Percentiles rank a stretch among this genome's conserved stretches.
These are phyloP conservation scores for Globisporangium emineosum DNA, from an alignment of 352 stramenopile genomes.

Conservation along the genomic window DNA sequence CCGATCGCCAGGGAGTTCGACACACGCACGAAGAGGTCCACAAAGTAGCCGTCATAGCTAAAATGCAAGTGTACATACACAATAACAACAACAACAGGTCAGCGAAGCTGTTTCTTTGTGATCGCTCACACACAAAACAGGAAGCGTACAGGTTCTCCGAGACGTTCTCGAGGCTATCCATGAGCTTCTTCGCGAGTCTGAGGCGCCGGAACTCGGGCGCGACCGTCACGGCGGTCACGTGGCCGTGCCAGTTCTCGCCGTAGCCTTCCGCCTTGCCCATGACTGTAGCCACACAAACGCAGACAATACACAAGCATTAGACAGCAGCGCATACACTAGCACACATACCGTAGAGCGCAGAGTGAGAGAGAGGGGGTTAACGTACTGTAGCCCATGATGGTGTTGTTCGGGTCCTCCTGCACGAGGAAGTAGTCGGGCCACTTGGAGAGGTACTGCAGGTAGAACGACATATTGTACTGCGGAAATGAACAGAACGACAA, in stretches of 20 bases:
- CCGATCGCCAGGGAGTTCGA: slow-evolving; percentile 92
- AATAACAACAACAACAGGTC: background rate
- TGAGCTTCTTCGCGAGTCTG: slow-evolving; percentile 91
- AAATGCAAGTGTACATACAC: slow-evolving; percentile 23
- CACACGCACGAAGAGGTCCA: slow-evolving; percentile 98
- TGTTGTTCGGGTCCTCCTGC: slow-evolving; percentile 90
- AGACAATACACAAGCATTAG: background rate
- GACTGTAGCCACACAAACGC: slow-evolving; percentile 51
- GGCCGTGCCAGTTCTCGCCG: slow-evolving; percentile 95
- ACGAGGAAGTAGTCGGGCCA: slow-evolving; percentile 98
- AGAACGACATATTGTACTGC: slow-evolving; percentile 97
- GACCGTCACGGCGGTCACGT: slow-evolving; percentile 98
- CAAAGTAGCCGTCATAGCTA: slow-evolving; percentile 93
- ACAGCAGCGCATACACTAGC: too few relatives aligned
- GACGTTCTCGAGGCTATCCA: slow-evolving; percentile 92
- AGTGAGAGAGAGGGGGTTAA: slow-evolving; percentile 8
- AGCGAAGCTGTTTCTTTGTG: too few relatives aligned
- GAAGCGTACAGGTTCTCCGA: slow-evolving; percentile 58
- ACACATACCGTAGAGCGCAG: too few relatives aligned
- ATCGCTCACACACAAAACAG: background rate
- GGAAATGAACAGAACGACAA: slow-evolving; percentile 14
- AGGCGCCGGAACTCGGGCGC: slow-evolving; percentile 93
- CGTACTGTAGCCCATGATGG: slow-evolving; percentile 95
- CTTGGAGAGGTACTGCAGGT: slow-evolving; percentile 96
- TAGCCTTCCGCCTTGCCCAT: slow-evolving; percentile 96